Evolutionary conservation across 192 early-diverging fungal species (phyloP), one percentile per base, ranked within the genome.

Genomic region (Entomortierella chlamydospora): DNA sequence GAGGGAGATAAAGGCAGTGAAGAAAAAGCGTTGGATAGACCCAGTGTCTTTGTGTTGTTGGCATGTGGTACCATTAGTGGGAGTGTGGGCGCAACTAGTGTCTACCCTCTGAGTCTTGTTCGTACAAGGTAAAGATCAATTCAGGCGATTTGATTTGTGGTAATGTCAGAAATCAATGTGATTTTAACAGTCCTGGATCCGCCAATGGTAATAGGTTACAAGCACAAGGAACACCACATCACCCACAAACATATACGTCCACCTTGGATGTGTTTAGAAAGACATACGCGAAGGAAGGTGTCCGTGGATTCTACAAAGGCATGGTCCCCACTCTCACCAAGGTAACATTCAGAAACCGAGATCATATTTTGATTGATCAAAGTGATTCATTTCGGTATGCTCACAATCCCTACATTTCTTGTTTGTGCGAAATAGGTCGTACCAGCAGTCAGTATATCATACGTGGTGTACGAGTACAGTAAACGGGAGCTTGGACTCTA

Each of bases 141-240:
- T 58, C 59, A 4, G 7, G 7, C 39, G 17, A 53, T 30, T 30
- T 30, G 30, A 41, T 28, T n/a, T n/a, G n/a, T n/a, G n/a, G n/a
- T n/a, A n/a, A n/a, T n/a, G n/a, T n/a, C n/a, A n/a, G n/a, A n/a
- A n/a, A n/a, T n/a, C n/a, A n/a, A n/a, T n/a, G n/a, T 22, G 4
- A 22, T 50, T 50, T 23, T 50, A 23, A 17, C 4, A 15, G 15
- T 50, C 17, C 15, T 23, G 20, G 15, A 17, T 50, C 49, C 15
- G 15, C 3, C 17, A 51, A 51, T 15, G 15, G 29, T 5, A 50
- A 17, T 66, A 92, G 92, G 80, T 70, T 94, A 61, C 93, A 94
- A 85, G 91, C 92, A 15, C 93, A 94, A 73, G 92, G 92, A 18
- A 93, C 92, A 5, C 87, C 91, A 12, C 87, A 87, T 23, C 92